Base-by-base conservation (phyloP, 1,284 basidiomycete species). In the Fereydounia khargensis region DNA sequence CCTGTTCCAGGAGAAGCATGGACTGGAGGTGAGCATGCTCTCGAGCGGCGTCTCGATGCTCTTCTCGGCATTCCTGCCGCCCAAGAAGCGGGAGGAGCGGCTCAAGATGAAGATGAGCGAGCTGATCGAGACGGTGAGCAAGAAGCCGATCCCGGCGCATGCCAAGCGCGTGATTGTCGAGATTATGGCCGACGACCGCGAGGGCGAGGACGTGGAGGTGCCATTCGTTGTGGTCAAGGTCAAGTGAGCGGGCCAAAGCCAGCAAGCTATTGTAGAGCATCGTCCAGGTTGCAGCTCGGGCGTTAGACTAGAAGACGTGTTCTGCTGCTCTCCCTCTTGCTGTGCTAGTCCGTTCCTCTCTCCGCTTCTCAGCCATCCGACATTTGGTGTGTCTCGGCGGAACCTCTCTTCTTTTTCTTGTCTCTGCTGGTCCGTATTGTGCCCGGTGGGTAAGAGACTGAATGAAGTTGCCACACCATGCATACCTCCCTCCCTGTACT, bases 11-110 rank as follows among this genome's bases (percentile, higher is more conserved):
- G 81, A 82, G 37, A 81, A 88, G 65, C 88, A 97, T 77, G 86
- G 86, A 30, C 84, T 98, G 32, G 88, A 94, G 20, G 82, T 98
- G 49, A 86, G 85, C 54, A 98, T 99, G 94, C 87, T 97, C 55
- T 92, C 89, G 68, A 88, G 91, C 76, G 92, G 91, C 39, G 91
- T 96, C 24, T 94, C 90, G 68, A 95, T 98, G 92, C 81, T 98
- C 27, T 98, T 91, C 89, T 94, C 89, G 19, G 65, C 60, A 16
- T 74, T 73, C 45, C 42, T 75, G 49, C 54, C 66, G 22, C 42
- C 57, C 1, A 71, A 66, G 56, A 73, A 74, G 63, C 54, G 66
- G 27, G 56, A 74, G 46, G 70, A 74, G 52, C 50, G 70, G 34
- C 48, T 73, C 19, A 56, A 52, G 43, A 70, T 76, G 73, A 53